These are phyloP conservation scores for Silene noctiflora DNA, from an alignment of 179 eudicot species.

Conservation along the genomic window DNA sequence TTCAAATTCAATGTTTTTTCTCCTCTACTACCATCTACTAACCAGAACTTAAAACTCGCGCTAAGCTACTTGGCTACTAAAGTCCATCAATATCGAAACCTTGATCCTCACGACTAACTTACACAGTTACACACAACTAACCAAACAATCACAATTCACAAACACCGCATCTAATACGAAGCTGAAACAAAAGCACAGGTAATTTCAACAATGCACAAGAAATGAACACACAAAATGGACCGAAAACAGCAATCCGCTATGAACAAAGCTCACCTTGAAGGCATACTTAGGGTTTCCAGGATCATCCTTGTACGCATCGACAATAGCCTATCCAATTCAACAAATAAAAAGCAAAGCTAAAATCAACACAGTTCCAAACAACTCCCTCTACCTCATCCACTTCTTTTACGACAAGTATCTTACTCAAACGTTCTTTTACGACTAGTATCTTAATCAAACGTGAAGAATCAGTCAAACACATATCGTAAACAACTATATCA, in stretches of 20 bases:
- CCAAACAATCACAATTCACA: background rate
- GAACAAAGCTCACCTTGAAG: conserved; percentile 59
- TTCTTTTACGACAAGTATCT: too few relatives aligned
- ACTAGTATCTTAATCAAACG: too few relatives aligned
- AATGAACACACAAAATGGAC: background rate
- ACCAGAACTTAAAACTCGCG: background rate
- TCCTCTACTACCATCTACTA: background rate
- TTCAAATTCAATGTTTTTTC: background rate
- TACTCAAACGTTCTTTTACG: too few relatives aligned
- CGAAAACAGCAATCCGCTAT: background rate
- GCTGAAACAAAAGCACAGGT: background rate
- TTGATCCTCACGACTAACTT: background rate
- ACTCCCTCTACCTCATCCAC: background rate
- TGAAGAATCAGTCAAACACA: too few relatives aligned
- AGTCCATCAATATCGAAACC: background rate
- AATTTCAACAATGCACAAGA: background rate
- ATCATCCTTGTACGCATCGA: conserved; percentile 92
- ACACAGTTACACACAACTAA: too few relatives aligned
- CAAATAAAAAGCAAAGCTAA: background rate
- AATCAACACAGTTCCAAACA: background rate
- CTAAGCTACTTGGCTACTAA: background rate
- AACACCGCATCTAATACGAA: background rate
- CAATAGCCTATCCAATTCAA: conserved; percentile 50
- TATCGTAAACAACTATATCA: too few relatives aligned
- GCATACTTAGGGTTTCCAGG: conserved; percentile 76